Percentiles rank a stretch among this genome's conserved stretches.
Conservation (phyloP, 2,329 filamentous ascomycete species). For the Epichloe typhina region DNA sequence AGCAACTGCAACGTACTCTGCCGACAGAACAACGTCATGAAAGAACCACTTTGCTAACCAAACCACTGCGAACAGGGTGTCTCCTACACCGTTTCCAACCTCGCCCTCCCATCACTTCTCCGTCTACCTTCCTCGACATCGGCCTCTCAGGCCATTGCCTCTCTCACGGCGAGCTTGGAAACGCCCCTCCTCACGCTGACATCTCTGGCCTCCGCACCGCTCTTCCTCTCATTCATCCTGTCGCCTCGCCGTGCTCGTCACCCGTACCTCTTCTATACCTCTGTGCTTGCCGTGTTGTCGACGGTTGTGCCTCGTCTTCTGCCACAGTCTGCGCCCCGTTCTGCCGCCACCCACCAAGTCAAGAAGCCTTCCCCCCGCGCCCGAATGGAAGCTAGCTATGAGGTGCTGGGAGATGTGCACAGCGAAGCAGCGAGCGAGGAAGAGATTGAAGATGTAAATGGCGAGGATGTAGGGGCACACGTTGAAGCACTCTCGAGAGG, state of each 20-base stretch:
- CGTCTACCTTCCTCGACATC: slow-evolving; percentile 62
- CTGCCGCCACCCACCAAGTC: slow-evolving; percentile 14
- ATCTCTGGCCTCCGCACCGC: slow-evolving; percentile 53
- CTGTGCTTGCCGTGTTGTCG: slow-evolving; percentile 52
- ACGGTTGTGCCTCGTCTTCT: slow-evolving; percentile 38
- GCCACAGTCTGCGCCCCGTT: slow-evolving; percentile 20
- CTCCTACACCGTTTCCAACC: slow-evolving; percentile 68
- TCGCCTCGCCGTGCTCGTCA: slow-evolving; percentile 66
- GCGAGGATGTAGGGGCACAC: slow-evolving; percentile 45
- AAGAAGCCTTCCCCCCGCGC: slow-evolving; percentile 19
- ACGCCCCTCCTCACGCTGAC: slow-evolving; percentile 55
- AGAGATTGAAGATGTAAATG: slow-evolving; percentile 42
- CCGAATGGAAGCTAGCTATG: slow-evolving; percentile 59
- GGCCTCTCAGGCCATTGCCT: slow-evolving; percentile 57
- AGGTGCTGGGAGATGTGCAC: slow-evolving; percentile 46
- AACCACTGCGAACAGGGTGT: slow-evolving; percentile 49
- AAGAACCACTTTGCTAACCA: slow-evolving; percentile 4
- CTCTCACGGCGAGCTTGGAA: slow-evolving; percentile 49
- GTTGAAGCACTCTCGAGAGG: slow-evolving; percentile 42
- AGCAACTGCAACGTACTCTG: too few species aligned
- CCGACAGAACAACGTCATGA: background rate
- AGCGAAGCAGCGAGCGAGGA: slow-evolving; percentile 36
- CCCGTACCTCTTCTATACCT: slow-evolving; percentile 82
- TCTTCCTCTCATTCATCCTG: slow-evolving; percentile 65
- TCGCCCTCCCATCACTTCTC: slow-evolving; percentile 70